Percentiles rank a stretch among this genome's conserved stretches.
Evolutionary conservation across 140 eudicot genomes (phyloP).

Genomic region (Ambrosia hybrid): DNA sequence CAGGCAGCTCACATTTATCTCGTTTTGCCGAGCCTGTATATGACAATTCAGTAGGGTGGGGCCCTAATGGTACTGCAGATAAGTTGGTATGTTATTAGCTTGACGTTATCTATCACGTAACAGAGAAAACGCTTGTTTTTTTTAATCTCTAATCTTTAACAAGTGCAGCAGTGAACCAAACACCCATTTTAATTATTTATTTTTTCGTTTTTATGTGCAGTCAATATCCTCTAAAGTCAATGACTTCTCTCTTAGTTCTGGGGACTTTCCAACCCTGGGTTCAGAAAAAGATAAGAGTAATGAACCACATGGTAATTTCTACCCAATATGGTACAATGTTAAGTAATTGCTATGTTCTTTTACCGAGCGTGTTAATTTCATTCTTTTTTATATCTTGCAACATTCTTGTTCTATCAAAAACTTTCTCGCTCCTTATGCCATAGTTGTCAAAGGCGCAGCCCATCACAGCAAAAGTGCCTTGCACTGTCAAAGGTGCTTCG

Average conservation of each 20-base stretch:
- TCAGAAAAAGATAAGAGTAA: conserved; percentile 65
- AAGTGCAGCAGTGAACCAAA: not conserved
- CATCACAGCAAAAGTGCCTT: no score
- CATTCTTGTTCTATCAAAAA: conserved; percentile 4
- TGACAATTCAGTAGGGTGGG: conserved; percentile 66
- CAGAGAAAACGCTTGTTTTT: not conserved
- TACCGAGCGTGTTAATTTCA: not conserved
- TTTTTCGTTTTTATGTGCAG: conserved; percentile 35
- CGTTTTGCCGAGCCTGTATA: conserved; percentile 84
- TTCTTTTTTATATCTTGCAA: conserved; percentile 3
- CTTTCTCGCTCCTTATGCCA: not conserved
- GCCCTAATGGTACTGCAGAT: conserved; percentile 54
- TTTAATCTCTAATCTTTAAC: not conserved
- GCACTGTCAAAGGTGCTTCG: no score
- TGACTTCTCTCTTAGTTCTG: conserved; percentile 78
- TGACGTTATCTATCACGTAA: not conserved
- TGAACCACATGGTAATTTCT: conserved; percentile 59
- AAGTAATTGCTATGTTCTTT: not conserved
- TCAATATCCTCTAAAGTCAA: conserved; percentile 48
- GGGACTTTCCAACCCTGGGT: conserved; percentile 93
- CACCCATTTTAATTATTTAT: not conserved
- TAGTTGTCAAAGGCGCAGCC: no score
- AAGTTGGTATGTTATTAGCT: conserved; percentile 53
- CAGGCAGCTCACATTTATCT: conserved; percentile 88
- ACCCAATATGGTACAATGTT: conserved; percentile 12